Base-by-base conservation (phyloP, 305 asterid genomes). In the Plantago coronopus region DNA sequence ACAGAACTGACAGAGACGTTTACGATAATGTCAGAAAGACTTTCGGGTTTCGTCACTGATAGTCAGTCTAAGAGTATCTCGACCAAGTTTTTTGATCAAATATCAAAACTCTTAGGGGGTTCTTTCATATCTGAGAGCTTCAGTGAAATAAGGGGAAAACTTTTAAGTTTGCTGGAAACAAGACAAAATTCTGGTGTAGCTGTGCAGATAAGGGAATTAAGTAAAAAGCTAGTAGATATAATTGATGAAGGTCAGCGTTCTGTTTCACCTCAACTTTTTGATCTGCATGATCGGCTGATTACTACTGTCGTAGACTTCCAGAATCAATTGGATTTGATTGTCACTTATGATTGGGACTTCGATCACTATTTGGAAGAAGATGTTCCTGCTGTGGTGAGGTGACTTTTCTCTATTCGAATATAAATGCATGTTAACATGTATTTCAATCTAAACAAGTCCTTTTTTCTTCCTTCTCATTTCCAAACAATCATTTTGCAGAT, bases 341-440 rank as follows among this genome's bases (percentile, higher is more conserved):
- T 84, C 78, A 86, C 71, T 61, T 91, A 84, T 74, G 88, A 91
- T 65, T 91, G 96, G 96, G 98, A 86, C 86, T 91, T 91, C 17
- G 96, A 91, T 81, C 87, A 88, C 76, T 84, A 86, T 75, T 80
- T 91, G 79, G 95, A 91, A 74, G 95, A 90, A 78, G 98, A 91
- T 47, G 81, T 86, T 70, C 98, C 98, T 72, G 84, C 87, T 72
- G 98, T 74, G 98, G 96, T 91, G 95, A 88, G 96, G 94, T 82
- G 94, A 78, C 89, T 63, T 81, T 65, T 72, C 59, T 78, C 80
- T 73, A 65, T 74, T 65, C 70, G 70, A 75, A 72, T 69, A 64
- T 58, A 44, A 51, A 66, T 75, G 70, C 70, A 71, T 62, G 68
- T 61, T 69, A 60, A 18, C 63, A 56, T 53, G 54, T 8, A 17